A percentile compares a stretch with the other conserved stretches of the same genome.
Evolutionary conservation across 805 yeast genomes (phyloP).

Genomic region (Candida qinlingensis): DNA sequence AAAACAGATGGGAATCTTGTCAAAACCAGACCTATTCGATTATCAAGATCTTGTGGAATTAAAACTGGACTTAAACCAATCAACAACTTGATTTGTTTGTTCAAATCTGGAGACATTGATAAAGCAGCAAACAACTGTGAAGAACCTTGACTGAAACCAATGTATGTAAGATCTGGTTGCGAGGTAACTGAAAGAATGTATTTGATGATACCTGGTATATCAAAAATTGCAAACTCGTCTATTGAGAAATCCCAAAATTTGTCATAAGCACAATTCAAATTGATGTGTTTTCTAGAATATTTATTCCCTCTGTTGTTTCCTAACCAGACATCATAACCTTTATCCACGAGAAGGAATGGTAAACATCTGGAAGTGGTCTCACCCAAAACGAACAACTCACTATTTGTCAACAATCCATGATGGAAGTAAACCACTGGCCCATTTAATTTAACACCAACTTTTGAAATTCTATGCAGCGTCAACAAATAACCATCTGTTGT

Average conservation of each 20-base stretch:
- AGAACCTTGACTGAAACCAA: slow-evolving; percentile 92
- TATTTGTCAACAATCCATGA: slow-evolving; percentile 78
- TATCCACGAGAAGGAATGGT: slow-evolving; percentile 71
- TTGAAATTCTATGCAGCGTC: slow-evolving; percentile 57
- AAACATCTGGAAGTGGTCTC: slow-evolving; percentile 46
- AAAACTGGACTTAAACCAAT: slow-evolving; percentile 92
- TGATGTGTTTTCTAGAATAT: slow-evolving; percentile 74
- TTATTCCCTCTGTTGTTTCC: slow-evolving; percentile 94
- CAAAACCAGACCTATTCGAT: slow-evolving; percentile 68
- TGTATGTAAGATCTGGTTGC: slow-evolving; percentile 57
- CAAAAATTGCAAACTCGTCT: slow-evolving; percentile 89
- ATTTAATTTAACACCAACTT: slow-evolving; percentile 35
- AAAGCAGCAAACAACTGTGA: slow-evolving; percentile 90
- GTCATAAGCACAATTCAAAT: slow-evolving; percentile 33
- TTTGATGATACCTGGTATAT: slow-evolving; percentile 80
- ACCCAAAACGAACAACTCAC: slow-evolving; percentile 59
- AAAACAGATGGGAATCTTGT: slow-evolving; percentile 72
- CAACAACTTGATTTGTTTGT: slow-evolving; percentile 47
- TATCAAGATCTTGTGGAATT: slow-evolving; percentile 81
- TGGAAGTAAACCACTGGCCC: slow-evolving; percentile 70
- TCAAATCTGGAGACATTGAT: slow-evolving; percentile 61
- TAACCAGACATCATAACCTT: slow-evolving; percentile 92
- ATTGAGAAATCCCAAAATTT: slow-evolving; percentile 85
- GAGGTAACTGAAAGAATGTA: slow-evolving; percentile 55
- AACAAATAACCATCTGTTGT: slow-evolving; percentile 76